A percentile compares a stretch with the other conserved stretches of the same genome.
phyloP scores from a whole-genome alignment of 2,329 filamentous ascomycete genomes.

The Exophiala mesophila region DNA sequence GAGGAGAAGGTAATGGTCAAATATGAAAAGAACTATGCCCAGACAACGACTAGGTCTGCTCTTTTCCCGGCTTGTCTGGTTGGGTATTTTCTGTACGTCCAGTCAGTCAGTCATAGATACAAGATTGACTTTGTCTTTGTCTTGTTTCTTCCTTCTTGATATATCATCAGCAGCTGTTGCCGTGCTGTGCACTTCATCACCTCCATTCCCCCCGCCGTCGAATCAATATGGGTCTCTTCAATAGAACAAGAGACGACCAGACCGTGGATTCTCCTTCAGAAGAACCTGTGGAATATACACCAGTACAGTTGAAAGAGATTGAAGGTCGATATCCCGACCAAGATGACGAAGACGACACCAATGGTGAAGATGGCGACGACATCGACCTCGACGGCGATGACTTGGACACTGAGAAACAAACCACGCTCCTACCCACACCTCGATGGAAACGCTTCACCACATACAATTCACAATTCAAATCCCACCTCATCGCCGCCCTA shows the following conservation, averaged over 20 bases:
- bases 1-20: too few relatives aligned
- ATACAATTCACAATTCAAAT: conserved; percentile 5
- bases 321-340: neutral
- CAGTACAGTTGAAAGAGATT: neutral
- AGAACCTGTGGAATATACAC: neutral
- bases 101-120: too few relatives aligned
- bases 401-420: neutral
- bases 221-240: neutral
- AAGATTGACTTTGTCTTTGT: too few relatives aligned
- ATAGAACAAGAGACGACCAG: neutral
- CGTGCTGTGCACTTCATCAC: too few relatives aligned
- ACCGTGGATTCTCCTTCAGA: neutral
- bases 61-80: too few relatives aligned
- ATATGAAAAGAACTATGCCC: too few relatives aligned
- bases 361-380: neutral
- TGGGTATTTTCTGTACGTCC: too few relatives aligned
- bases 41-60: too few relatives aligned
- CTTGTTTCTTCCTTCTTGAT: too few relatives aligned
- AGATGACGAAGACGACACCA: neutral
- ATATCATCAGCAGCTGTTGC: too few relatives aligned
- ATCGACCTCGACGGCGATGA: neutral
- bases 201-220: too few relatives aligned
- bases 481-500: conserved; percentile 1
- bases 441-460: conserved; percentile 6
- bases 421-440: neutral